Evolutionary conservation across 306 rosid species (phyloP).

Genomic region (Comarum palustre): DNA sequence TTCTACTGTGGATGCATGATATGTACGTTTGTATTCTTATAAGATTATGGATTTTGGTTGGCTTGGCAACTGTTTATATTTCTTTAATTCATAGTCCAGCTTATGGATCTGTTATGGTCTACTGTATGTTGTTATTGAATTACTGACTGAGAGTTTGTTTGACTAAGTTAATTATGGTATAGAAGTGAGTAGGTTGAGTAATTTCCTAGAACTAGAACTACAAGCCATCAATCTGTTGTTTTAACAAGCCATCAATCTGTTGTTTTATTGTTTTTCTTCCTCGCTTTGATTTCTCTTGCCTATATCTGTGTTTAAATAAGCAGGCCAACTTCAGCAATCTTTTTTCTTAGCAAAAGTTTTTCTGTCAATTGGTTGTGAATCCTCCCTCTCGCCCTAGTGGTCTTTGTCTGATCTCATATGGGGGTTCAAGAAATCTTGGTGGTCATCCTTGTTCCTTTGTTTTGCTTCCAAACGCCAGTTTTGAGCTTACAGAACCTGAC

Average conservation of each 20-base stretch:
- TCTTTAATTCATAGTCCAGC: neutral
- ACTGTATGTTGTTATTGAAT: neutral
- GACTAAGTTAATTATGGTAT: neutral
- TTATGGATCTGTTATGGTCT: neutral
- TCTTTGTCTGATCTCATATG: neutral
- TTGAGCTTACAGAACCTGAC: slow-evolving; percentile 5
- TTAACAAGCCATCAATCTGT: neutral
- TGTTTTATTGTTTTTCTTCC: neutral
- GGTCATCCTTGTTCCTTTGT: neutral
- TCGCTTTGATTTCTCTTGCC: neutral
- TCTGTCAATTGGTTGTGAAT: neutral
- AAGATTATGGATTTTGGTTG: neutral
- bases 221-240: neutral
- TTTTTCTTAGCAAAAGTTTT: neutral
- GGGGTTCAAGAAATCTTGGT: neutral
- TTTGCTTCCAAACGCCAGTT: neutral
- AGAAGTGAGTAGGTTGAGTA: neutral
- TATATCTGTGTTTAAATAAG: neutral
- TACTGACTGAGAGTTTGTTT: neutral
- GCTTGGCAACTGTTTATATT: neutral
- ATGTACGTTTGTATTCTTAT: neutral
- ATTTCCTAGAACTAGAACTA: neutral
- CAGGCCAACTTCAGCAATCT: neutral
- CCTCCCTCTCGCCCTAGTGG: neutral
- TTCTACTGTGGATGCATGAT: neutral